Base-by-base conservation (phyloP, 2,329 filamentous ascomycete genomes). In the Colletotrichum phormii region DNA sequence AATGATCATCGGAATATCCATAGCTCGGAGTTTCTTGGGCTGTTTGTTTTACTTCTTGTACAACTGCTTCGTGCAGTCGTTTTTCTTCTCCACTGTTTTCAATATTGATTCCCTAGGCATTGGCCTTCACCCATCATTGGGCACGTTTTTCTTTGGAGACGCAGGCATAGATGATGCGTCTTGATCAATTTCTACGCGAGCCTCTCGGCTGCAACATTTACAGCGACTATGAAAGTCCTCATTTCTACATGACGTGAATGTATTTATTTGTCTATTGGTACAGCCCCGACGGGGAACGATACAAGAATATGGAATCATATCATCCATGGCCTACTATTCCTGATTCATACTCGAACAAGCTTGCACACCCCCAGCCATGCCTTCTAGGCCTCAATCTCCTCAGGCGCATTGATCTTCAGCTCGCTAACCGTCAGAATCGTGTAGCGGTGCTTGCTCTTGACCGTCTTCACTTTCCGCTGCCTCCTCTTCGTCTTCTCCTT, bases 391-490 rank as follows among this genome's bases (percentile, higher is more conserved):
- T 83, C 82, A 64, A 86, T 78, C 63, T 86, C 83, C 61, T 84
- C 84, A 61, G 81, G 74, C 26, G 77, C 79, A 76, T 87, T 86
- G 71, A 97, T 87, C 80, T 89, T 92, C 75, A 98, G 80, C 83
- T 98, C 94, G 80, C 93, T 93, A 75, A 99, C 93, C 79, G 92
- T 89, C 83, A 99, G 80, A 26, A 98, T 90, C 3, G 97, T 99
- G 83, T 93, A 98, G 79, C 90, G 89, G 81, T 97, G 94, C 89
- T 99, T 98, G 87, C 95, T 98, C 85, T 89, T 92, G 11, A 97
- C 93, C 72, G 89, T 90, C 86, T 91, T 94, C 62, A 90, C 88
- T 80, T 93, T 88, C 79, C 94, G 86, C 82, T 93, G 93, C 79
- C 90, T 93, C 86, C 91, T 85, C 89, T 95, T 95, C 78, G 89